These are phyloP conservation scores for Lactifluus piperatus DNA, from an alignment of 768 basidiomycete species.

Conservation along the genomic window DNA sequence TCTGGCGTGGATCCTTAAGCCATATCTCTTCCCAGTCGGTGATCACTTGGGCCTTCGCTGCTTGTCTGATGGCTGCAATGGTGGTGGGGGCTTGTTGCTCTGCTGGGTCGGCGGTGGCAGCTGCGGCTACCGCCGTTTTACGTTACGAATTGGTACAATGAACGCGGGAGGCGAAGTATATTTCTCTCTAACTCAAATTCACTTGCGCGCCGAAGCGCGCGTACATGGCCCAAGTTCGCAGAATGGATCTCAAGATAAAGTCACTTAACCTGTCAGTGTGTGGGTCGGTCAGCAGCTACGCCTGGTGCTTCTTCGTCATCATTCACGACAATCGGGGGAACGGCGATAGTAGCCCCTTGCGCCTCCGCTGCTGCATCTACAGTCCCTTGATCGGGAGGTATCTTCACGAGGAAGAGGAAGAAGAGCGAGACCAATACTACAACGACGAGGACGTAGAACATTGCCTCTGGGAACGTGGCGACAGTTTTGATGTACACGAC, in stretches of 20 bases:
- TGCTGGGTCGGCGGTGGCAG: no score
- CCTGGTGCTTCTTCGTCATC: neutral
- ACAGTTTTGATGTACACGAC: slow-evolving; percentile 65
- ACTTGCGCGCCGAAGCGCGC: no score
- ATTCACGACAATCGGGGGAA: neutral
- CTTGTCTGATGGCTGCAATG: no score
- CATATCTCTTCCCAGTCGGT: no score
- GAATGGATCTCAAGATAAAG: neutral
- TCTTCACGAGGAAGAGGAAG: slow-evolving; percentile 40
- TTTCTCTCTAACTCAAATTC: no score
- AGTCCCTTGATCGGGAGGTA: slow-evolving; percentile 21
- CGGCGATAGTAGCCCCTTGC: neutral
- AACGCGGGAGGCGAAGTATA: no score
- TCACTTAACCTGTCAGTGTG: neutral
- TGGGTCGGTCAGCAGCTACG: neutral
- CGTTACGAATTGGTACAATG: no score
- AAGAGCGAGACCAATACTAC: slow-evolving; percentile 35
- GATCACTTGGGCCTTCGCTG: no score
- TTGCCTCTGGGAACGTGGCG: slow-evolving; percentile 53
- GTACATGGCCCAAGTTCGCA: no score
- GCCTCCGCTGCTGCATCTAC: neutral
- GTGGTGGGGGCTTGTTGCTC: no score
- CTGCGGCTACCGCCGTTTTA: no score
- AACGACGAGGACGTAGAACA: slow-evolving; percentile 51
- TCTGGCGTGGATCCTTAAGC: no score